Conservation (phyloP, 2,329 filamentous ascomycete genomes). For the Cadophora malorum region DNA sequence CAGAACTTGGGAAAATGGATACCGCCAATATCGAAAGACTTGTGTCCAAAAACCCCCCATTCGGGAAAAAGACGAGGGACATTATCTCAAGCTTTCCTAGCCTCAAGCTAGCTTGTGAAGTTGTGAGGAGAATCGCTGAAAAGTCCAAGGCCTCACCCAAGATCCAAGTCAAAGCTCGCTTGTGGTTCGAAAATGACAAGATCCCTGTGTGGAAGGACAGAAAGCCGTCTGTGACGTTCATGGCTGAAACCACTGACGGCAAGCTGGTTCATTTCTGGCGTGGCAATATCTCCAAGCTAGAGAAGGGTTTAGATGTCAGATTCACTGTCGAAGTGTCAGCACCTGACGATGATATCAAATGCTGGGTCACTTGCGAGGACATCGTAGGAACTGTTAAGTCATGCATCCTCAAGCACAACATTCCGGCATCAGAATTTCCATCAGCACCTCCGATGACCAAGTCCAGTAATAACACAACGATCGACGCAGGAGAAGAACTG, state of each 20-base stretch:
- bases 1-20: slow-evolving; percentile 71
- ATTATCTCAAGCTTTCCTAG: slow-evolving; percentile 73
- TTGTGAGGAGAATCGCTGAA: slow-evolving; percentile 40
- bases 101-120: slow-evolving; percentile 51
- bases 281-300: slow-evolving; percentile 68
- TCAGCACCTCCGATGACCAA: slow-evolving; percentile 13
- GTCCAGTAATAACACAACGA: not conserved
- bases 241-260: slow-evolving; percentile 75
- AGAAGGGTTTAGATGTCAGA: slow-evolving; percentile 61
- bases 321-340: slow-evolving; percentile 63
- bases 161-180: slow-evolving; percentile 68
- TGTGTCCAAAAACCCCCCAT: slow-evolving; percentile 81
- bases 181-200: slow-evolving; percentile 75
- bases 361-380: slow-evolving; percentile 82
- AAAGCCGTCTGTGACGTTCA: slow-evolving; percentile 72
- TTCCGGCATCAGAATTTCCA: slow-evolving; percentile 47
- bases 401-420: slow-evolving; percentile 39
- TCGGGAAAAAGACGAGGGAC: slow-evolving; percentile 73
- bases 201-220: slow-evolving; percentile 68
- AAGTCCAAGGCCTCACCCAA: slow-evolving; percentile 53
- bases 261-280: slow-evolving; percentile 72
- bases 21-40: slow-evolving; percentile 77
- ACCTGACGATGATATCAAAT: slow-evolving; percentile 64
- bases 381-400: slow-evolving; percentile 66
- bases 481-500: slow-evolving; percentile 1